These are phyloP conservation scores for Salvia hispanica DNA, from an alignment of 257 asterid species.

Conservation along the genomic window DNA sequence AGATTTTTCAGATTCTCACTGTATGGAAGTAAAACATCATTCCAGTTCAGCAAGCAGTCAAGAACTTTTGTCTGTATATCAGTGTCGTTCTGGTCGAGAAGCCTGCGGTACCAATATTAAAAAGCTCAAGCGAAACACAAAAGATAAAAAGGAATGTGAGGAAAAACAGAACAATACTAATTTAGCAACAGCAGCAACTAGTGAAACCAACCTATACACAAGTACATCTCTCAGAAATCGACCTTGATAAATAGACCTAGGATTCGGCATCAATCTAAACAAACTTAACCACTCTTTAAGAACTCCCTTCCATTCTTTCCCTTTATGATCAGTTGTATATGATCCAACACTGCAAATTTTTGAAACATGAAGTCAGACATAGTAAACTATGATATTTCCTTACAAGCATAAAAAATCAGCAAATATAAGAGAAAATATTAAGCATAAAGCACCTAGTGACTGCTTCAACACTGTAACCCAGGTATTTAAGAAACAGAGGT, in stretches of 20 bases:
- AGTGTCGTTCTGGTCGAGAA: slow-evolving; percentile 83
- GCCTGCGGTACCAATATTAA: slow-evolving; percentile 57
- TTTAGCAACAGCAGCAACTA: too few relatives aligned
- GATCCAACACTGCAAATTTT: slow-evolving; percentile 59
- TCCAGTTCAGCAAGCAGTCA: slow-evolving; percentile 92
- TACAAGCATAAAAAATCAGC: slow-evolving; percentile 18
- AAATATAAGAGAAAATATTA: slow-evolving; percentile 17
- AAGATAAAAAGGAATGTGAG: slow-evolving; percentile 1
- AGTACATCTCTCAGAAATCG: slow-evolving; percentile 65
- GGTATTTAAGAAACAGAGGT: slow-evolving; percentile 77
- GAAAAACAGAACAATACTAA: too few relatives aligned
- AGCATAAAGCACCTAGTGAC: slow-evolving; percentile 50
- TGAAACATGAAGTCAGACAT: too few relatives aligned
- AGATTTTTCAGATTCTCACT: slow-evolving; percentile 71
- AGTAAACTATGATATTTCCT: slow-evolving; percentile 17
- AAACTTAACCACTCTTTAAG: slow-evolving; percentile 86
- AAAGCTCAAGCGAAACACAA: too few relatives aligned
- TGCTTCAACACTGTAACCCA: slow-evolving; percentile 65
- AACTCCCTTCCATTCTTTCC: slow-evolving; percentile 71
- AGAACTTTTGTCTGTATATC: slow-evolving; percentile 81
- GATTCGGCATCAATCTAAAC: slow-evolving; percentile 64
- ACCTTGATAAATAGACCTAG: slow-evolving; percentile 60
- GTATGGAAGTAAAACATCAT: slow-evolving; percentile 71
- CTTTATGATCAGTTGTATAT: slow-evolving; percentile 43
- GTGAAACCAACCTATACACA: slow-evolving; percentile 63